A percentile compares a stretch with the other conserved stretches of the same genome.
Conservation (phyloP, 164 flowering plant species). For the Kalanchoe fedtschenkoi region DNA sequence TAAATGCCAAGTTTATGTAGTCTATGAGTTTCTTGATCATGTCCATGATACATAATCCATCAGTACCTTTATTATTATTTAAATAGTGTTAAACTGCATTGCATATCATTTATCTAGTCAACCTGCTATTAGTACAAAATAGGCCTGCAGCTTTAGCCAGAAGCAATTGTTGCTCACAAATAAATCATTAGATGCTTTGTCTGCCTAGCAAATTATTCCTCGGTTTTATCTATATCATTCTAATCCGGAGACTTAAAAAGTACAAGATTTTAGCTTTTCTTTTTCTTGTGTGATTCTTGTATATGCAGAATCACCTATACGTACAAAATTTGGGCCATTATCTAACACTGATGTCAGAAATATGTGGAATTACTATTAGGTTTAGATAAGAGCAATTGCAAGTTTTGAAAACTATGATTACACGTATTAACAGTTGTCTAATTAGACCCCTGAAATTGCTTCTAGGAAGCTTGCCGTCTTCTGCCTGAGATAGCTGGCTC, state of each 20-base stretch:
- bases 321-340: neutral
- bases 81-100: neutral
- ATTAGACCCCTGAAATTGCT: too few species aligned
- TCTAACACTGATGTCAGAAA: neutral
- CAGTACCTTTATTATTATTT: neutral
- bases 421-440: too few species aligned
- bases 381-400: neutral
- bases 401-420: neutral
- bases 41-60: neutral
- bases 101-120: neutral
- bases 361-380: neutral
- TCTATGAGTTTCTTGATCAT: neutral
- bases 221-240: too few species aligned
- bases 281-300: neutral
- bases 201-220: too few species aligned
- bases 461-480: constrained; percentile 76
- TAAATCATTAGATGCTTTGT: too few species aligned
- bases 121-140: too few species aligned
- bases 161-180: neutral
- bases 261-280: neutral
- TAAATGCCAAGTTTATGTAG: neutral
- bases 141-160: neutral
- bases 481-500: constrained; percentile 85
- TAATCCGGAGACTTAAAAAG: neutral
- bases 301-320: neutral